These are phyloP conservation scores for Orychophragmus violaceus DNA, from an alignment of 345 rosid species.

Conservation along the genomic window DNA sequence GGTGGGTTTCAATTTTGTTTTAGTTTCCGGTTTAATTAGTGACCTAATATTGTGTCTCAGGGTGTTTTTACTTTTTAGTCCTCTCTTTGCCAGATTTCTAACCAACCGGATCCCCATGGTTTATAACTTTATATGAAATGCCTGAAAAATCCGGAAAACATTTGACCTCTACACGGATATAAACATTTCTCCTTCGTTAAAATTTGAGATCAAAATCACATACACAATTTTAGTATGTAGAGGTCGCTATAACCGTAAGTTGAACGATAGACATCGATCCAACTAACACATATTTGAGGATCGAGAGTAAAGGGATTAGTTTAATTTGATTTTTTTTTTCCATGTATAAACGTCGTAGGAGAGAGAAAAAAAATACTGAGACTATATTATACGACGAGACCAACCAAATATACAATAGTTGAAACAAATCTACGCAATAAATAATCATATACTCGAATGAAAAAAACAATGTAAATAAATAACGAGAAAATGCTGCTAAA, in stretches of 20 bases:
- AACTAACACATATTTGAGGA: neutral
- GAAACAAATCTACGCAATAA: constrained; percentile 14
- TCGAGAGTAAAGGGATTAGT: neutral
- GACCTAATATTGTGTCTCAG: no score
- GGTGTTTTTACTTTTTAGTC: no score
- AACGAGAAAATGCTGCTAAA: constrained; percentile 6
- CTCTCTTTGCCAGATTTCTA: no score
- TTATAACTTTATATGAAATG: no score
- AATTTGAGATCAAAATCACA: no score
- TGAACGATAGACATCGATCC: neutral
- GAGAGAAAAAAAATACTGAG: neutral
- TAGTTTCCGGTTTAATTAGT: no score
- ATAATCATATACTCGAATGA: constrained; percentile 18
- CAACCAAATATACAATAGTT: constrained; percentile 19
- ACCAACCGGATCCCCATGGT: no score
- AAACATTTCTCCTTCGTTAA: no score
- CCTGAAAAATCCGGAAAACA: no score
- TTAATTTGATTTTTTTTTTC: neutral
- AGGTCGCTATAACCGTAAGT: neutral
- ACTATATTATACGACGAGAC: constrained; percentile 7
- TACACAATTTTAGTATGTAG: no score
- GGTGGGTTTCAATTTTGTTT: no score
- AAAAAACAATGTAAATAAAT: constrained; percentile 11
- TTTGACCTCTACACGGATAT: no score
- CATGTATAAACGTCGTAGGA: neutral